Conservation (phyloP, 2,329 filamentous ascomycete genomes). For the Fragosphaeria purpurea region DNA sequence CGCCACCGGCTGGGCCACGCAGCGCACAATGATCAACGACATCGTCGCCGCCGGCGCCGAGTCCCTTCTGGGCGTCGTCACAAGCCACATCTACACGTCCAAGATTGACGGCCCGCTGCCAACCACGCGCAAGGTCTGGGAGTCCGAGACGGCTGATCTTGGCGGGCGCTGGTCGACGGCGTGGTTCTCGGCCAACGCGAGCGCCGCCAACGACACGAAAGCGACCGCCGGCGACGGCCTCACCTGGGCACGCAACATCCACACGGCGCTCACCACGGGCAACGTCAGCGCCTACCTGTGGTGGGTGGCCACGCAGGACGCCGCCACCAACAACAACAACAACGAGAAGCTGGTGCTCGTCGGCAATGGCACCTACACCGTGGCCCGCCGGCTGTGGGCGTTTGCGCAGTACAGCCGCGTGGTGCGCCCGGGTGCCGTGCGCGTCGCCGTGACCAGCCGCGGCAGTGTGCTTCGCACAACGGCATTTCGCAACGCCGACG, state of each 20-base stretch:
- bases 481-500: conserved; percentile 12
- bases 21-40: conserved; percentile 21
- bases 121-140: conserved; percentile 31
- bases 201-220: conserved; percentile 16
- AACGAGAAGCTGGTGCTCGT: conserved; percentile 17
- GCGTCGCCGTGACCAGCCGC: conserved; percentile 3
- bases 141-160: conserved; percentile 37
- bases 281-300: conserved; percentile 38
- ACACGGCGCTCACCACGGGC: conserved; percentile 30
- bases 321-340: conserved; percentile 14
- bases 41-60: conserved; percentile 17
- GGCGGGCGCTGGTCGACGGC: conserved; percentile 27
- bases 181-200: conserved; percentile 24
- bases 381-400: conserved; percentile 15
- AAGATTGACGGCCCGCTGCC: conserved; percentile 21
- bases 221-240: conserved; percentile 34
- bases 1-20: conserved; percentile 28
- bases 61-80: conserved; percentile 28
- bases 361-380: conserved; percentile 9
- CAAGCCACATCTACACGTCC: conserved; percentile 31
- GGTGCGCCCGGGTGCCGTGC: conserved; percentile 13
- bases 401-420: conserved; percentile 15
- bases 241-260: conserved; percentile 37
- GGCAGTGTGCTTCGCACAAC: conserved; percentile 9
- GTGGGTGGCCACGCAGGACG: conserved; percentile 23